Percentiles rank a stretch among this genome's conserved stretches.
Conservation (phyloP, 108 stramenopile species). For the Stephanodiscus triporus region DNA sequence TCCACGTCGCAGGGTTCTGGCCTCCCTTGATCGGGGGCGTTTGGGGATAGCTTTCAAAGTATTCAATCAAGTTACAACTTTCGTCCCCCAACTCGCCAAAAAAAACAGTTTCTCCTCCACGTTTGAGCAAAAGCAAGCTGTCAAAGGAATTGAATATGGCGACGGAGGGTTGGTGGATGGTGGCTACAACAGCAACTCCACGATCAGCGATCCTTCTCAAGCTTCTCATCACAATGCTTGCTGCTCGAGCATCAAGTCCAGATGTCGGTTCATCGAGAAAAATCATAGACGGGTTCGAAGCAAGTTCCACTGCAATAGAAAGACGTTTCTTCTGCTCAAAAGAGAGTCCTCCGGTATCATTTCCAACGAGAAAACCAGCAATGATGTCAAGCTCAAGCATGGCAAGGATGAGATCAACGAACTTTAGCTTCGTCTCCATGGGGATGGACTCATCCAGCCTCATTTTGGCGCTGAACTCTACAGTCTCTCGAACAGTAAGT, state of each 20-base stretch:
- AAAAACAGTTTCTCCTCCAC: slow-evolving; percentile 85
- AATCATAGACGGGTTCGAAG: slow-evolving; percentile 49
- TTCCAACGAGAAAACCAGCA: slow-evolving; percentile 69
- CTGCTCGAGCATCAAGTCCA: slow-evolving; percentile 68
- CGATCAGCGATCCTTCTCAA: slow-evolving; percentile 64
- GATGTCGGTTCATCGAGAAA: slow-evolving; percentile 43
- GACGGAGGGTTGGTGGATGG: slow-evolving; percentile 87
- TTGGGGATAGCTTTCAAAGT: slow-evolving; percentile 58
- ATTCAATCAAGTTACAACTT: slow-evolving; percentile 57
- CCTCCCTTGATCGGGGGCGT: slow-evolving; percentile 60
- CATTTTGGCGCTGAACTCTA: slow-evolving; percentile 85
- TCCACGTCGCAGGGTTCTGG: slow-evolving; percentile 77
- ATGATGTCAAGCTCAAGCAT: slow-evolving; percentile 63
- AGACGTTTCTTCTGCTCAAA: slow-evolving; percentile 82
- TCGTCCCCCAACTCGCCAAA: slow-evolving; percentile 81
- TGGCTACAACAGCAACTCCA: slow-evolving; percentile 71
- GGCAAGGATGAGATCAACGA: slow-evolving; percentile 69
- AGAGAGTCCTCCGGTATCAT: slow-evolving; percentile 51
- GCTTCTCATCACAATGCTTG: slow-evolving; percentile 61
- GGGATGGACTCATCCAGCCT: slow-evolving; percentile 70
- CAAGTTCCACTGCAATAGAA: slow-evolving; percentile 78
- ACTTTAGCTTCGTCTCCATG: slow-evolving; percentile 46
- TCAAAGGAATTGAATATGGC: slow-evolving; percentile 85
- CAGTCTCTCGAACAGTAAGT: slow-evolving; percentile 82
- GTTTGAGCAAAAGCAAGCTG: slow-evolving; percentile 70